Percentiles rank a stretch among this genome's conserved stretches.
phyloP scores from a whole-genome alignment of 345 rosid species.

The Eucalyptus urophylla region DNA sequence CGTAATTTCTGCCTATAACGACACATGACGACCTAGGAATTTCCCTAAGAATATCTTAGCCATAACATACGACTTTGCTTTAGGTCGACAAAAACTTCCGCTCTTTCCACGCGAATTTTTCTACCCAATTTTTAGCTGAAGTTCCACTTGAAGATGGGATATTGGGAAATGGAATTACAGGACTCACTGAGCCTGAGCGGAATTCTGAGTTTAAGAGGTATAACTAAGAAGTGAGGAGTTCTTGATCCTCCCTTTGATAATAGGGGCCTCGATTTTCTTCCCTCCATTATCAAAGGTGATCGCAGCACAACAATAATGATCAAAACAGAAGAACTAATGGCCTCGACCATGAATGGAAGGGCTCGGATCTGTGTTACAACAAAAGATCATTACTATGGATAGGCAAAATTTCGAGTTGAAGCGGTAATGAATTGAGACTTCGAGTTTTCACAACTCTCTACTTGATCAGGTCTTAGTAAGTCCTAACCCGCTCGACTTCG shows the following conservation, averaged over 20 bases:
- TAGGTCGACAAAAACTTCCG: not conserved
- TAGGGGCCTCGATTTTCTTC: not conserved
- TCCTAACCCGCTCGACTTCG: slow-evolving; percentile 3
- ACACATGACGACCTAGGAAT: not conserved
- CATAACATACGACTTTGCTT: not conserved
- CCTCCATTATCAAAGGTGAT: not conserved
- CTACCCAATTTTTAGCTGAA: not conserved
- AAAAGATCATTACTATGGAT: not conserved
- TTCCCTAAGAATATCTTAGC: not conserved
- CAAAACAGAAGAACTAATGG: not conserved
- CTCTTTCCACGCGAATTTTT: not conserved
- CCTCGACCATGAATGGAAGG: not conserved
- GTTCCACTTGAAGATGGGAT: not conserved
- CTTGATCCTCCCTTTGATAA: not conserved
- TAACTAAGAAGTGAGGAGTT: not conserved
- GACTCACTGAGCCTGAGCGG: not conserved
- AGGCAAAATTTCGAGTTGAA: not conserved
- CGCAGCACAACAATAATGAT: not conserved
- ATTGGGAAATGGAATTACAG: not conserved
- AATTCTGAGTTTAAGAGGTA: not conserved
- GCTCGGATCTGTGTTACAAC: not conserved
- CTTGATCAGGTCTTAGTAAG: not conserved
- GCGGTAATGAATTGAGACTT: not conserved
- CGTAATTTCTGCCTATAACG: not conserved
- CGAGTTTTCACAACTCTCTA: not conserved